A percentile compares a stretch with the other conserved stretches of the same genome.
Evolutionary conservation across 345 rosid genomes (phyloP).

Genomic region (Citrus glauca): DNA sequence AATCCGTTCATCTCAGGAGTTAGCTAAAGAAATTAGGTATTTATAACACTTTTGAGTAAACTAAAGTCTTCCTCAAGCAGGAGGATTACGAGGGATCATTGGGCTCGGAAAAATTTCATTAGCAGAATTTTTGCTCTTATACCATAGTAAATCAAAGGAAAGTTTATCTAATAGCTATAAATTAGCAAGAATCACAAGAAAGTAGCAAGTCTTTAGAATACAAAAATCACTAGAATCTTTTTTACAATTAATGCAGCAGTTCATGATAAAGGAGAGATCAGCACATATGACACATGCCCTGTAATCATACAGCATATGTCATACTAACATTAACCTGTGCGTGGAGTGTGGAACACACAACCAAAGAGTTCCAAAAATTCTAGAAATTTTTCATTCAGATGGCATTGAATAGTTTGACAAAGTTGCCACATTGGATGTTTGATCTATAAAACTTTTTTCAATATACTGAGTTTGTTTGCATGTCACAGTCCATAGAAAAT

Average conservation of each 20-base stretch:
- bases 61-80: background rate
- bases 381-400: background rate
- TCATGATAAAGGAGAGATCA: background rate
- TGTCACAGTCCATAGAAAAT: background rate
- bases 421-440: background rate
- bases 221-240: background rate
- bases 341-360: background rate
- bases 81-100: background rate
- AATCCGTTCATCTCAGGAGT: background rate
- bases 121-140: background rate
- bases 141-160: background rate
- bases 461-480: background rate
- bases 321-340: background rate
- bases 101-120: background rate
- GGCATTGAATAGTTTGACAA: background rate
- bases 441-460: background rate
- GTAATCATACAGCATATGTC: background rate
- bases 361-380: background rate
- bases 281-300: background rate
- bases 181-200: background rate
- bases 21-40: background rate
- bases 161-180: background rate
- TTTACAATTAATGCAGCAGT: background rate
- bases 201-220: background rate
- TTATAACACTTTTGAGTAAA: background rate